Evolutionary conservation across 164 flowering plant species (phyloP).

Genomic region (Annona cherimola): DNA sequence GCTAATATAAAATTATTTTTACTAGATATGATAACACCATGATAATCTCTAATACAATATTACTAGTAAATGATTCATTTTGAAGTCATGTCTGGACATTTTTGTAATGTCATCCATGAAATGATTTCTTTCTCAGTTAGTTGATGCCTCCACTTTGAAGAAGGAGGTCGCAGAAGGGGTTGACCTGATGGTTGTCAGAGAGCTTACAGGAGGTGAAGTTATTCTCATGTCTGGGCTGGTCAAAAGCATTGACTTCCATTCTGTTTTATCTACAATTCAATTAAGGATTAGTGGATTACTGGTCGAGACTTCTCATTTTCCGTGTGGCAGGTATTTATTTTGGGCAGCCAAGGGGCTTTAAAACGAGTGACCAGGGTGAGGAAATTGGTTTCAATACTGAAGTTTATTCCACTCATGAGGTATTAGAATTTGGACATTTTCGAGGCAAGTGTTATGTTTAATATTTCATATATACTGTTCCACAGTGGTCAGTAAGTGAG

Average conservation of each 20-base stretch:
- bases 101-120: no score
- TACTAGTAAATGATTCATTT: no score
- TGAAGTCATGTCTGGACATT: no score
- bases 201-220: slow-evolving; percentile 91
- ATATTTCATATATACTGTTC: background rate
- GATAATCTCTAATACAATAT: no score
- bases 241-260: background rate
- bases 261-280: background rate
- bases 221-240: background rate
- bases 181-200: slow-evolving; percentile 96
- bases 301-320: background rate
- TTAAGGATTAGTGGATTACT: background rate
- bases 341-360: slow-evolving; percentile 94
- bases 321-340: slow-evolving; percentile 74
- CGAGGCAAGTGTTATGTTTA: background rate
- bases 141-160: slow-evolving; percentile 91
- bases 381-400: slow-evolving; percentile 93
- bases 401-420: slow-evolving; percentile 83
- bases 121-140: slow-evolving; percentile 47
- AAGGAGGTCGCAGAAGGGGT: slow-evolving; percentile 96
- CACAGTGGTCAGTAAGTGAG: background rate
- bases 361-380: slow-evolving; percentile 66
- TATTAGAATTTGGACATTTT: slow-evolving; percentile 14
- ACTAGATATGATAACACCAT: no score
- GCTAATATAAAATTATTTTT: no score